Evolutionary conservation across 768 basidiomycete genomes (phyloP).

Genomic region (Trametes maxima): DNA sequence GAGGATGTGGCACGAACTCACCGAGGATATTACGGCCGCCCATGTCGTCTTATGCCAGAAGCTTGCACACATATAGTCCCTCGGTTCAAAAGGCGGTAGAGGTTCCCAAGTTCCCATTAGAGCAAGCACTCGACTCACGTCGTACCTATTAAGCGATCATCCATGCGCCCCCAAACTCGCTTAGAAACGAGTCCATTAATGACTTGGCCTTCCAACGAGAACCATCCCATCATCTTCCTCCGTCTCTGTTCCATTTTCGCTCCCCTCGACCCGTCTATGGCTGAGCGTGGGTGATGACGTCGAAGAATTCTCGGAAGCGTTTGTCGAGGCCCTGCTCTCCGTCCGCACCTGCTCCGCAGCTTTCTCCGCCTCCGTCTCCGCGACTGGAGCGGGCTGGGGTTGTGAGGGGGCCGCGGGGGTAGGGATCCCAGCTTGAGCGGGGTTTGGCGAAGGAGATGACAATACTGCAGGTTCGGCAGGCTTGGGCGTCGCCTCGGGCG

Average conservation of each 20-base stretch:
- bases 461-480: conserved; percentile 6
- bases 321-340: conserved; percentile 35
- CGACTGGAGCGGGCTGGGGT: conserved; percentile 1
- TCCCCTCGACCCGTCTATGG: conserved; percentile 46
- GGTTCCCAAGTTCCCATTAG: conserved; percentile 2
- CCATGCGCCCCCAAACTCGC: background rate
- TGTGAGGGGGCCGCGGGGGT: conserved; percentile 8
- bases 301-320: conserved; percentile 32
- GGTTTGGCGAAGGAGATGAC: background rate
- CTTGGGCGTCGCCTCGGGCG: conserved; percentile 29
- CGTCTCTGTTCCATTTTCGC: conserved; percentile 71
- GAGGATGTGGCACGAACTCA: background rate
- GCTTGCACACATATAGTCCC: background rate
- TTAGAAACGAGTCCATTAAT: background rate
- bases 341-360: conserved; percentile 21
- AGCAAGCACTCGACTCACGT: conserved; percentile 1
- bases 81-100: background rate
- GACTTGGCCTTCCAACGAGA: conserved; percentile 62
- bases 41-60: too few relatives aligned
- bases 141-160: conserved; percentile 5
- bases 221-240: conserved; percentile 88
- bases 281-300: conserved; percentile 27
- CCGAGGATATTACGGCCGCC: background rate
- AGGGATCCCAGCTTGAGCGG: background rate
- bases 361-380: background rate